Conservation (phyloP, 139 green algal species). For the Monoraphidium neglectum region DNA sequence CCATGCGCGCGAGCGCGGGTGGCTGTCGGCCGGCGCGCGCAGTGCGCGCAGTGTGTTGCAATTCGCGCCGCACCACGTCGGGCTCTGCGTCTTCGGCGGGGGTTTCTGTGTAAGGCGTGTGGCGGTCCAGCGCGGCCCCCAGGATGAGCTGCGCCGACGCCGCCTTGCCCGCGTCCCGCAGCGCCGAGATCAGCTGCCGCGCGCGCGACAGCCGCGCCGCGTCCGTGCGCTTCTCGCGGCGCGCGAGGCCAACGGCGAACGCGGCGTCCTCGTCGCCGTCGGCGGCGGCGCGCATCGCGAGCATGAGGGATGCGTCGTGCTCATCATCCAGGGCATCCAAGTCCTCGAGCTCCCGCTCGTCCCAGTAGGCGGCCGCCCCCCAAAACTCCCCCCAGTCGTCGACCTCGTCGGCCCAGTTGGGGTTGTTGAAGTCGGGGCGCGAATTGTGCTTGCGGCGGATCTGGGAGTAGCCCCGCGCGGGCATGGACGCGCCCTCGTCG, state of each 20-base stretch:
- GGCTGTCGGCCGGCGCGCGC: too few species aligned
- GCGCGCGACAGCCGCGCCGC: background rate
- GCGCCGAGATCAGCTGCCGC: background rate
- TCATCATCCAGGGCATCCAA: background rate
- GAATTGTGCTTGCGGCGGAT: conserved; percentile 3
- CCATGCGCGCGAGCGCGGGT: too few species aligned
- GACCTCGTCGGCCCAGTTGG: background rate
- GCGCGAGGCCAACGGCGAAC: background rate
- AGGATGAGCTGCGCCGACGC: conserved; percentile 20
- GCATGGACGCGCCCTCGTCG: background rate
- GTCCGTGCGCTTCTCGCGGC: background rate
- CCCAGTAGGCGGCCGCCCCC: background rate
- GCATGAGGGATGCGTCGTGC: background rate
- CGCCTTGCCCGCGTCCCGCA: conserved; percentile 4
- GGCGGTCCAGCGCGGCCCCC: background rate
- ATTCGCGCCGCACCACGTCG: too few species aligned
- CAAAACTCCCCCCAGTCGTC: conserved; percentile 28
- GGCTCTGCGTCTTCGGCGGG: too few species aligned
- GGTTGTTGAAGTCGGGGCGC: conserved; percentile 10
- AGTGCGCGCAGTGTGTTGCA: too few species aligned
- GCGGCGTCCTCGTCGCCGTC: background rate
- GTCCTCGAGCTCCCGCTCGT: conserved; percentile 1
- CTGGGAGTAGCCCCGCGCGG: background rate
- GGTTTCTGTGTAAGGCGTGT: background rate
- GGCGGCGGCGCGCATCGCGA: background rate